These are phyloP conservation scores for Podospora anserina DNA, from an alignment of 495 filamentous ascomycete genomes.

Conservation along the genomic window DNA sequence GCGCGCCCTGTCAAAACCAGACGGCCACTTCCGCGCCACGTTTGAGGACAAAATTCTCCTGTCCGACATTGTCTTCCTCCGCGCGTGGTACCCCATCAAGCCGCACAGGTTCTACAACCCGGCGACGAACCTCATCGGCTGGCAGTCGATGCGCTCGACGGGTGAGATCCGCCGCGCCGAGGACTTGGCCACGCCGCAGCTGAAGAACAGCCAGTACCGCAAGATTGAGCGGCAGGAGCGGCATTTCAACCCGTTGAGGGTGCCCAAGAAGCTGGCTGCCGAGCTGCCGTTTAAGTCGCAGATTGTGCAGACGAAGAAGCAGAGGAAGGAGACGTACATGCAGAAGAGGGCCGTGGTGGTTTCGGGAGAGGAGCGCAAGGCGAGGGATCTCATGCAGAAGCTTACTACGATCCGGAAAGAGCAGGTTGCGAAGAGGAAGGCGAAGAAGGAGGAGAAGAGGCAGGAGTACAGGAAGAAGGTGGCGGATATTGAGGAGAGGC, in stretches of 20 bases:
- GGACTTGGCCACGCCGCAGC: slow-evolving; percentile 69
- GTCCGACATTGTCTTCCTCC: slow-evolving; percentile 91
- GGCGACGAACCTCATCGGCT: slow-evolving; percentile 84
- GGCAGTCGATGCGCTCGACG: slow-evolving; percentile 91
- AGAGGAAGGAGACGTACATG: slow-evolving; percentile 81
- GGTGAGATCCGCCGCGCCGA: slow-evolving; percentile 81
- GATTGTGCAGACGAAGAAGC: slow-evolving; percentile 74
- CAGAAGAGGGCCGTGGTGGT: slow-evolving; percentile 90
- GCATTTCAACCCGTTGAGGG: slow-evolving; percentile 90
- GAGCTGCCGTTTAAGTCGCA: slow-evolving; percentile 92
- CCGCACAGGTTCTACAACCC: slow-evolving; percentile 96
- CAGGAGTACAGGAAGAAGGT: slow-evolving; percentile 76
- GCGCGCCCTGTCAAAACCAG: slow-evolving; percentile 81
- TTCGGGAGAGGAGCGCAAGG: slow-evolving; percentile 75
- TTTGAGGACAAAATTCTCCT: slow-evolving; percentile 98
- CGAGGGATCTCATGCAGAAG: slow-evolving; percentile 88
- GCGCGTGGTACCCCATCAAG: slow-evolving; percentile 94
- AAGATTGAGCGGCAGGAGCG: slow-evolving; percentile 74
- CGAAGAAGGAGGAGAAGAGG: slow-evolving; percentile 80
- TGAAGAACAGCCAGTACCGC: slow-evolving; percentile 78
- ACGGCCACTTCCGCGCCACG: slow-evolving; percentile 91
- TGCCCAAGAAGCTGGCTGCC: slow-evolving; percentile 78
- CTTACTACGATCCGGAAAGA: slow-evolving; percentile 88
- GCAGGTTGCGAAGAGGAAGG: slow-evolving; percentile 73
- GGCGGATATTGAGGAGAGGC: slow-evolving; percentile 75